These are phyloP conservation scores for Termitomyces sp. DNA, from an alignment of 768 basidiomycete genomes.

Conservation along the genomic window DNA sequence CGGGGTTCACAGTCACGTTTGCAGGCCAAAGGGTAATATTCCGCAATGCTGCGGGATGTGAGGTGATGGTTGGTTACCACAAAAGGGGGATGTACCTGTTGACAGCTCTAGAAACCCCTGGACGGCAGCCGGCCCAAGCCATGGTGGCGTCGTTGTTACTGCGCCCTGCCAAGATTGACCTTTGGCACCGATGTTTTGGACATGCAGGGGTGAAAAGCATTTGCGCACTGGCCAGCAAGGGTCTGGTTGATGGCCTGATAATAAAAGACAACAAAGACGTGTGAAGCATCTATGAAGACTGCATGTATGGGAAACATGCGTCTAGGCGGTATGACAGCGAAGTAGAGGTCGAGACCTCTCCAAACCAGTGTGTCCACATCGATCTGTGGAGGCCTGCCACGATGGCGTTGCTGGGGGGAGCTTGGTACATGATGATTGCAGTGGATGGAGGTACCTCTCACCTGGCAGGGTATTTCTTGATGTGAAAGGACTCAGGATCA, in stretches of 20 bases:
- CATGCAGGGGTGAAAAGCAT: too few species aligned
- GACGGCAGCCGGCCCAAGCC: too few species aligned
- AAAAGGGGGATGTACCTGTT: too few species aligned
- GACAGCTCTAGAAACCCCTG: too few species aligned
- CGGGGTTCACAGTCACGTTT: too few species aligned
- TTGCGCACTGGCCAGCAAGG: too few species aligned
- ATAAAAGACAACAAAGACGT: slow-evolving; percentile 4
- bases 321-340: slow-evolving; percentile 19
- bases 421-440: slow-evolving; percentile 21
- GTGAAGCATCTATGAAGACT: slow-evolving; percentile 20
- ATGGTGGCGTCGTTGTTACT: too few species aligned
- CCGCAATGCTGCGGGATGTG: too few species aligned
- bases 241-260: slow-evolving; percentile 18
- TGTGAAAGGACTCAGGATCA: slow-evolving; percentile 17
- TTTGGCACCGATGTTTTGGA: too few species aligned
- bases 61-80: too few species aligned
- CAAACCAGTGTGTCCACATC: background rate
- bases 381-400: slow-evolving; percentile 26
- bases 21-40: too few species aligned
- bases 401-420: slow-evolving; percentile 11
- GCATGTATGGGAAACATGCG: slow-evolving; percentile 21
- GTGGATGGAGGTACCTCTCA: slow-evolving; percentile 18
- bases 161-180: too few species aligned
- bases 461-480: slow-evolving; percentile 16
- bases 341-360: slow-evolving; percentile 12